Evolutionary conservation across 2,329 filamentous ascomycete genomes (phyloP), one percentile per base, ranked within the genome.

Genomic region (Epichloe scottii): DNA sequence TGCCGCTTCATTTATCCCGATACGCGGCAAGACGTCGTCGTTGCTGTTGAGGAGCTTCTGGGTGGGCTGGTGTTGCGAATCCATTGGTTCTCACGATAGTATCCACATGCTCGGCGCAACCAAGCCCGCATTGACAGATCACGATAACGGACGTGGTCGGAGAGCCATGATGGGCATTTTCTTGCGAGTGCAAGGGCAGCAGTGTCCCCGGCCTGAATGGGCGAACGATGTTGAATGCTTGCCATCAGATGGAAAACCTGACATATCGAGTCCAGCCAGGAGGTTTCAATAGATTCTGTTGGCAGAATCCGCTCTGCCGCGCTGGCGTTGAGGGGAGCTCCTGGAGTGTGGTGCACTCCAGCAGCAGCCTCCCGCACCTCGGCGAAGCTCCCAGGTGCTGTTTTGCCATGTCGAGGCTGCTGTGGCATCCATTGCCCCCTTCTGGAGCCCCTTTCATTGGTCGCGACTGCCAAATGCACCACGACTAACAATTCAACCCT

Each of bases 401-500:
- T 37, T 37, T 37, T 37, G 35, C 35, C 15, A 3, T 30, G 26
- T 30, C 26, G 7, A 30, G 26, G 26, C 26, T 30, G 26, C 26
- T 30, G 26, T 30, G 26, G 35, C 35, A 14, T 38, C 15, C 35
- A 38, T 14, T 7, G 17, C 26, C 30, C 19, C 26, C 44, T 44
- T 46, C 14, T 11, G 30, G 26, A 33, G 3, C 39, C 42, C 43
- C 15, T 35, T 23, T 48, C 35, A 53, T 53, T 48, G 51, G 51
- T 42, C 52, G 46, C 46, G 39, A 46, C 53, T 55, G 52, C 62
- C 61, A 35, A 8, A 37, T 49, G 11, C 23, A 49, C 23, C 23
- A 42, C 35, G 19, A 61, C 68, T 70, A 69, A 71, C 64, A 53
- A 54, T 57, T 62, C 63, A 62, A 60, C 64, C 67, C 66, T 69